Base-by-base conservation (phyloP, 371 early-diverging fungal species). In the Gilbertella persicaria region DNA sequence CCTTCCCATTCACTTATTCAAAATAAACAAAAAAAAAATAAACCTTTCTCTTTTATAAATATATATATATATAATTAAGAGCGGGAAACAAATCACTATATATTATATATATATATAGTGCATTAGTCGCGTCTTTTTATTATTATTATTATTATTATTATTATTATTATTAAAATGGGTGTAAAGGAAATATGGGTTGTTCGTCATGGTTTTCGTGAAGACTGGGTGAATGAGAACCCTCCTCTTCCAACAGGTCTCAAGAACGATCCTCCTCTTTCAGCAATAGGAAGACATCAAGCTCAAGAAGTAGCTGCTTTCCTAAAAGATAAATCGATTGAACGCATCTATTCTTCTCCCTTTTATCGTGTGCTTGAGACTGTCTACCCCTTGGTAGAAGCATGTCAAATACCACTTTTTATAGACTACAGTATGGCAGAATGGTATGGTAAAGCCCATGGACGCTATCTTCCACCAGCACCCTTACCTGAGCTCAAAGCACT, bases 391-490 rank as follows among this genome's bases (percentile, higher is more conserved):
- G 60, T 61, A 8, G 38, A 67, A 21, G 57, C 33, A 16, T 47
- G 56, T 6, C 30, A 51, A 14, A 46, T 53, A 14, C 67, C 67
- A 13, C 53, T 73, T 6, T 62, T 49, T 47, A 30, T 67, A 36
- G 74, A 73, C 17, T 57, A 67, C 50, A 49, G 60, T 5, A 65
- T 73, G 65, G 62, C 61, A 69, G 74, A 73, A 55, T 73, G 70
- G 68, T 69, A 70, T 45, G 74, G 74, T 4, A 28, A 40, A 9
- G 60, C 70, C 8, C 62, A 67, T 45, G 56, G 29, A 1, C 33
- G 50, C 1, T 73, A 73, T 42, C 55, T 57, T 13, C 67, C 54
- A 33, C 62, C 65, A 17, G 71, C 71, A 9, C 46, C 65, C 3
- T 24, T 57, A 7, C 35, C 58, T 8, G 52, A 60, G 23, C 44